Percentiles rank a stretch among this genome's conserved stretches.
These are phyloP conservation scores for Aspergillus nidulans DNA, from an alignment of 495 filamentous ascomycete genomes.

Conservation along the genomic window DNA sequence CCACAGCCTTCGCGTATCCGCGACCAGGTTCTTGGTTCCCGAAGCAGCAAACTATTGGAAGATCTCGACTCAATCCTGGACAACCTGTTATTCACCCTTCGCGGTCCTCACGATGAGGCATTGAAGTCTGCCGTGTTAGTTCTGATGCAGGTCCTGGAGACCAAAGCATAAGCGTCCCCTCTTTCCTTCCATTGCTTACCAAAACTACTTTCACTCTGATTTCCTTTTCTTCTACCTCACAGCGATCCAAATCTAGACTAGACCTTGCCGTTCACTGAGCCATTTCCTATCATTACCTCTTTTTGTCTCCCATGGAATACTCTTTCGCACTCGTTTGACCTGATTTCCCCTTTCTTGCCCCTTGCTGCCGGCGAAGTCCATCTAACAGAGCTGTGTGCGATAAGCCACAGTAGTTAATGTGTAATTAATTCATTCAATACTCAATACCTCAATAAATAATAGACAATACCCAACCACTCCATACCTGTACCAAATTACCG, in stretches of 20 bases:
- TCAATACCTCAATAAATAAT: background rate
- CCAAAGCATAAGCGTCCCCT: conserved; percentile 22
- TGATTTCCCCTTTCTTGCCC: background rate
- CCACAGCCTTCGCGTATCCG: conserved; percentile 26
- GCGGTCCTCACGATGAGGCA: conserved; percentile 32
- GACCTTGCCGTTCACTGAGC: background rate
- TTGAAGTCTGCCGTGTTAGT: conserved; percentile 41
- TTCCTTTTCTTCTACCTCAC: conserved; percentile 1
- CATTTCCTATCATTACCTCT: background rate
- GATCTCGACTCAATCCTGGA: conserved; percentile 41
- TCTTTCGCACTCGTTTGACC: background rate
- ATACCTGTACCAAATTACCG: background rate
- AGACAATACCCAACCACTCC: conserved; percentile 13
- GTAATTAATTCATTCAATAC: conserved; percentile 9
- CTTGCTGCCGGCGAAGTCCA: conserved; percentile 1
- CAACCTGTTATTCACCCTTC: conserved; percentile 37
- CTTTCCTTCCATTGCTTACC: conserved; percentile 7
- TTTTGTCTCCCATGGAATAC: background rate
- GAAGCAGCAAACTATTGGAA: conserved; percentile 29
- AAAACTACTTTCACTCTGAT: background rate
- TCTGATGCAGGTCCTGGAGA: conserved; percentile 40
- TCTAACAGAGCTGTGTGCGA: background rate
- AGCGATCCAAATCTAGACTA: conserved; percentile 8
- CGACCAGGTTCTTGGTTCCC: conserved; percentile 29
- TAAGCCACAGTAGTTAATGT: conserved; percentile 13